These are phyloP conservation scores for Periconia macrospinosa DNA, from an alignment of 2,329 filamentous ascomycete species.

Conservation along the genomic window DNA sequence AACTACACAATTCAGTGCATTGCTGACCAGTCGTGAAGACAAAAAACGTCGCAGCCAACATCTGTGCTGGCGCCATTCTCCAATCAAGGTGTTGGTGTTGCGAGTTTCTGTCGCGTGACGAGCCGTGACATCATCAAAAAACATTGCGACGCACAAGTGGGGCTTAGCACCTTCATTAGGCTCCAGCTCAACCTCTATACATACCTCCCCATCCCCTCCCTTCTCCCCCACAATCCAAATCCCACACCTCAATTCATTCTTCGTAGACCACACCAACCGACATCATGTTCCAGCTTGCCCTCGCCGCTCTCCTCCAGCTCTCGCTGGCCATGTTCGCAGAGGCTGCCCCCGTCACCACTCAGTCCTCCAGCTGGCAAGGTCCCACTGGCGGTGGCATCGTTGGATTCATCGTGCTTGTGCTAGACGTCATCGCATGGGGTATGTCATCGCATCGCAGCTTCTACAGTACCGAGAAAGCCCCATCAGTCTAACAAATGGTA, in stretches of 20 bases:
- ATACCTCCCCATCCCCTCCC: not conserved
- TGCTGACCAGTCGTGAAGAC: no score
- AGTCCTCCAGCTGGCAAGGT: slow-evolving; percentile 55
- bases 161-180: not conserved
- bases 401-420: slow-evolving; percentile 62
- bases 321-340: slow-evolving; percentile 54
- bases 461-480: not conserved
- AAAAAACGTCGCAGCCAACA: no score
- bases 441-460: slow-evolving; percentile 31
- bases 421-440: slow-evolving; percentile 67
- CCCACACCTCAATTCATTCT: not conserved
- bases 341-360: slow-evolving; percentile 49
- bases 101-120: not conserved
- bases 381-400: slow-evolving; percentile 64
- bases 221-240: not conserved
- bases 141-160: not conserved
- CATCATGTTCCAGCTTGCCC: slow-evolving; percentile 35
- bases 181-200: not conserved
- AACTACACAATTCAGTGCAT: no score
- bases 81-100: not conserved
- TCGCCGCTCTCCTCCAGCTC: slow-evolving; percentile 56
- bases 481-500: slow-evolving; percentile 35
- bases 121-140: not conserved
- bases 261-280: not conserved
- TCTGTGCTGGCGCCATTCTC: not conserved